A percentile compares a stretch with the other conserved stretches of the same genome.
phyloP scores from a whole-genome alignment of 2,329 filamentous ascomycete genomes.

The Fulvia fulva region DNA sequence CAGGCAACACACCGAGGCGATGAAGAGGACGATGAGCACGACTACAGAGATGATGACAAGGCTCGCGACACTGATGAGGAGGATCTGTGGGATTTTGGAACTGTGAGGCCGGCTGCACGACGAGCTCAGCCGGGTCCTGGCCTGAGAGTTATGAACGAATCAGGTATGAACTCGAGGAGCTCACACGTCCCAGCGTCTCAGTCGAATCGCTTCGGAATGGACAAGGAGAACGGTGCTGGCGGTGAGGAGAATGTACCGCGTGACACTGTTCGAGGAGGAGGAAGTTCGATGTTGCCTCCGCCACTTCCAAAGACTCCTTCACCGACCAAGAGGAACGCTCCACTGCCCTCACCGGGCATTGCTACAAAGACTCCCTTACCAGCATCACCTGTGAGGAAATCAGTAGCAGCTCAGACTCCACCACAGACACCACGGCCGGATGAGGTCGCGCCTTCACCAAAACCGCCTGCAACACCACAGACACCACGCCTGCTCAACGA shows the following conservation, averaged over 20 bases:
- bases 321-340: slow-evolving; percentile 38
- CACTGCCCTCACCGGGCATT: slow-evolving; percentile 36
- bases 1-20: slow-evolving; percentile 72
- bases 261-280: slow-evolving; percentile 9
- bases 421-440: slow-evolving; percentile 28
- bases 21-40: slow-evolving; percentile 60
- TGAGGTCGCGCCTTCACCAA: slow-evolving; percentile 31
- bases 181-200: slow-evolving; percentile 39
- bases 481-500: slow-evolving; percentile 37
- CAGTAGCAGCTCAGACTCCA: slow-evolving; percentile 34
- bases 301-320: slow-evolving; percentile 39
- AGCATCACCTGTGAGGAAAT: slow-evolving; percentile 43
- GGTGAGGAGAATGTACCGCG: slow-evolving; percentile 34
- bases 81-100: slow-evolving; percentile 98
- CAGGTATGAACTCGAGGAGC: slow-evolving; percentile 69
- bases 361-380: slow-evolving; percentile 45
- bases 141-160: slow-evolving; percentile 72
- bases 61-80: slow-evolving; percentile 58
- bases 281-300: slow-evolving; percentile 33
- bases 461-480: slow-evolving; percentile 31
- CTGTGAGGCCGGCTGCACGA: slow-evolving; percentile 70
- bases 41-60: slow-evolving; percentile 46
- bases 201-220: slow-evolving; percentile 30
- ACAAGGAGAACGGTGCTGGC: slow-evolving; percentile 33
- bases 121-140: slow-evolving; percentile 57